phyloP scores from a whole-genome alignment of 768 basidiomycete species.

The Hygrophoropsis aurantiaca region DNA sequence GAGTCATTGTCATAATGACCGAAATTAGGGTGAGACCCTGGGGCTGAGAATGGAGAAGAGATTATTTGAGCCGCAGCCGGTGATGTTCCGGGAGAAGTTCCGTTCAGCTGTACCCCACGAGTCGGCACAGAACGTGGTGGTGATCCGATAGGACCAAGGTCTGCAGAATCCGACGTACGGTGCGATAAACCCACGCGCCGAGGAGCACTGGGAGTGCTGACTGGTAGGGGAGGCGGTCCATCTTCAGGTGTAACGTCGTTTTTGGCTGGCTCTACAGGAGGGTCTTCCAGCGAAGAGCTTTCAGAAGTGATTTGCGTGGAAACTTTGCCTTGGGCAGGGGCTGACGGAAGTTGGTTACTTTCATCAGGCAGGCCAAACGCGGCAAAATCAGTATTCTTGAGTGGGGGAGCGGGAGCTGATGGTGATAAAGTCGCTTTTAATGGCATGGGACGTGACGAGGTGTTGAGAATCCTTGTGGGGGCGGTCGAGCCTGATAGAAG shows the following conservation, averaged over 20 bases:
- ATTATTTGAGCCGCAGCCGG: slow-evolving; percentile 46
- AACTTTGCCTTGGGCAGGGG: slow-evolving; percentile 38
- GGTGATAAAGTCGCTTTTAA: slow-evolving; percentile 74
- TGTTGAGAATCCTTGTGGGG: slow-evolving; percentile 51
- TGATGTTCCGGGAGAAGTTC: slow-evolving; percentile 60
- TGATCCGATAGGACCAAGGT: slow-evolving; percentile 84
- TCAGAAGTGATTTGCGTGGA: slow-evolving; percentile 7
- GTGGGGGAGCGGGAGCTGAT: slow-evolving; percentile 75
- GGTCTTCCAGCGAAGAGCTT: slow-evolving; percentile 11
- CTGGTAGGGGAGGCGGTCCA: slow-evolving; percentile 52
- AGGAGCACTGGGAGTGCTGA: slow-evolving; percentile 48
- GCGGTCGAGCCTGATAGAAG: slow-evolving; percentile 61
- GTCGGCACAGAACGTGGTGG: slow-evolving; percentile 53
- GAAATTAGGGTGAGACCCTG: slow-evolving; percentile 62
- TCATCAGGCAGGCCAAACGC: slow-evolving; percentile 70
- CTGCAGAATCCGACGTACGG: slow-evolving; percentile 39
- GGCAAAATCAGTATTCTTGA: slow-evolving; percentile 74
- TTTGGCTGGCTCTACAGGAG: slow-evolving; percentile 10
- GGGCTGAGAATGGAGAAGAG: slow-evolving; percentile 76
- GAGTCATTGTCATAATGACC: slow-evolving; percentile 10
- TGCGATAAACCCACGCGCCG: slow-evolving; percentile 42
- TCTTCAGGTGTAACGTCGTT: slow-evolving; percentile 21
- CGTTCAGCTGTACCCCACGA: slow-evolving; percentile 34
- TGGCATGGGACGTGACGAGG: slow-evolving; percentile 56
- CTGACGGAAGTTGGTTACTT: slow-evolving; percentile 43